These are phyloP conservation scores for Lactarius pseudohatsudake DNA, from an alignment of 768 basidiomycete genomes.

Conservation along the genomic window DNA sequence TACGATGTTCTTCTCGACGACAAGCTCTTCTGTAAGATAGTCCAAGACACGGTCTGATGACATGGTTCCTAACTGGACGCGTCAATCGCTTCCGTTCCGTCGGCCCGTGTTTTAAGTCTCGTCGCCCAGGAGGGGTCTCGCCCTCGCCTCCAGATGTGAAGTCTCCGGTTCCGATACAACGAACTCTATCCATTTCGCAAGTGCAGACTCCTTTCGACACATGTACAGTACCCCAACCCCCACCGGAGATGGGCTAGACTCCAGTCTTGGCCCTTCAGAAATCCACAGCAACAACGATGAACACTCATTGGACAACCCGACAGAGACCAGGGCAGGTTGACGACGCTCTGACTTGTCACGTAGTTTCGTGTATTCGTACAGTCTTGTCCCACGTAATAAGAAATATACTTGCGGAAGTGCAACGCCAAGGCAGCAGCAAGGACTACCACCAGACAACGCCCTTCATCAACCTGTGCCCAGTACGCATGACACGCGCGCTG, in stretches of 20 bases:
- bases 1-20: slow-evolving; percentile 46
- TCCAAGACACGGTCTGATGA: slow-evolving; percentile 36
- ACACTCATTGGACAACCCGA: no score
- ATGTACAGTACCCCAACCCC: no score
- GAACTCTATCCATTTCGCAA: no score
- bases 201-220: no score
- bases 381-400: neutral
- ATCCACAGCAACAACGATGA: no score
- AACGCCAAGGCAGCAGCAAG: neutral
- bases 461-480: slow-evolving; percentile 69
- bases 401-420: neutral
- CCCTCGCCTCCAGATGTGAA: no score
- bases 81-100: no score
- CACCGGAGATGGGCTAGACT: no score
- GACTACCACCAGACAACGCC: slow-evolving; percentile 64
- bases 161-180: no score
- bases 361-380: neutral
- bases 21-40: slow-evolving; percentile 49
- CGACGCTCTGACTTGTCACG: neutral
- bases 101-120: neutral
- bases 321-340: no score
- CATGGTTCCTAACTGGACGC: slow-evolving; percentile 3
- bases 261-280: no score
- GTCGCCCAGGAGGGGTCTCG: no score
- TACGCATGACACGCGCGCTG: slow-evolving; percentile 64